Evolutionary conservation across 306 rosid genomes (phyloP).

Genomic region (Inga oerstediana): DNA sequence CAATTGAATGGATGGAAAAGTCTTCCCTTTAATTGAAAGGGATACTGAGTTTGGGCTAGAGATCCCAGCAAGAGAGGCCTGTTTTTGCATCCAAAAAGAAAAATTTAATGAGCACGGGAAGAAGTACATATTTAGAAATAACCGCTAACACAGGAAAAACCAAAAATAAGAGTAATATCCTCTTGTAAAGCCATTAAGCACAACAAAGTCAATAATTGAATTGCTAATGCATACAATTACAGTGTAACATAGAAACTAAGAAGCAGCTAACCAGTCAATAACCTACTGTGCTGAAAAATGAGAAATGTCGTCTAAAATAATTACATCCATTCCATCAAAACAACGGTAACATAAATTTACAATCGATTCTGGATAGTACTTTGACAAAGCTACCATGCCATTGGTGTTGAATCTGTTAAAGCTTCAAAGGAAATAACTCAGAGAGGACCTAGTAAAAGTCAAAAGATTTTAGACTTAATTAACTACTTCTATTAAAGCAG

Average conservation of each 20-base stretch:
- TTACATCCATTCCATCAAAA: not conserved
- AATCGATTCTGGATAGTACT: not conserved
- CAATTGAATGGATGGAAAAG: slow-evolving; percentile 48
- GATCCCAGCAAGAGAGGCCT: slow-evolving; percentile 50
- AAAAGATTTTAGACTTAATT: not conserved
- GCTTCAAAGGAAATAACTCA: not conserved
- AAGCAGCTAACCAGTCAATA: not conserved
- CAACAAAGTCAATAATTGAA: not conserved
- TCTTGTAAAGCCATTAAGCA: not conserved
- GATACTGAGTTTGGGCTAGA: slow-evolving; percentile 53
- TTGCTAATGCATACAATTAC: not conserved
- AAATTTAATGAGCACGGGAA: not conserved
- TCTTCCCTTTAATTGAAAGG: slow-evolving; percentile 46
- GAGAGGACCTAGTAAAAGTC: not conserved
- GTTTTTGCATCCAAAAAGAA: slow-evolving; percentile 39
- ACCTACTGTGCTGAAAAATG: not conserved
- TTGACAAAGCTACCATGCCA: not conserved
- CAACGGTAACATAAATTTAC: not conserved
- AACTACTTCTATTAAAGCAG: not conserved
- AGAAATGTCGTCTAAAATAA: not conserved
- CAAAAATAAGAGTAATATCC: not conserved
- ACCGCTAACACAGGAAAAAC: not conserved
- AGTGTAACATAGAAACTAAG: not conserved
- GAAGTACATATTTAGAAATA: not conserved
- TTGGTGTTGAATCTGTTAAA: not conserved